These are phyloP conservation scores for Vaccinium darrowii DNA, from an alignment of 148 eudicot genomes.

Conservation along the genomic window DNA sequence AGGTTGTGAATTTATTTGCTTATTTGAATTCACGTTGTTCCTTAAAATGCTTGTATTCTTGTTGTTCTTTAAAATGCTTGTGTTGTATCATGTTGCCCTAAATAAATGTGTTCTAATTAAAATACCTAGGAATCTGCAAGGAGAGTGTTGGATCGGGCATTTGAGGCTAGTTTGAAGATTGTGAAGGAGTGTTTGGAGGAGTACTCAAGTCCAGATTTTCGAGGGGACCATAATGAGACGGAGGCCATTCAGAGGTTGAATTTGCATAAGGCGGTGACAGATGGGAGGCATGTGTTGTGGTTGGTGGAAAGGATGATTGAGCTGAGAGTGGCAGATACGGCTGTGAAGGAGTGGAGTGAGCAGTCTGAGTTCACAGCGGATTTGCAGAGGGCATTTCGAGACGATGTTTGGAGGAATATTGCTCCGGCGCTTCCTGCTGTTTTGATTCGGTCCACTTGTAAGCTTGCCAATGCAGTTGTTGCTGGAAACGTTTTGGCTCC, in stretches of 20 bases:
- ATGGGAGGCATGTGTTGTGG: slow-evolving; percentile 89
- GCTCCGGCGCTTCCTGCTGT: slow-evolving; percentile 78
- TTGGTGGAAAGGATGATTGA: slow-evolving; percentile 93
- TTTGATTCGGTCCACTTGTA: slow-evolving; percentile 67
- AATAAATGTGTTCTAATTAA: neutral
- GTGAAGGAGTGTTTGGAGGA: slow-evolving; percentile 84
- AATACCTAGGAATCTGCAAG: slow-evolving; percentile 45
- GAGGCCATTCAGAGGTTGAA: slow-evolving; percentile 92
- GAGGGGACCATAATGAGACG: slow-evolving; percentile 80
- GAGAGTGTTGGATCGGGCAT: slow-evolving; percentile 62
- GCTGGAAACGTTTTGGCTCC: slow-evolving; percentile 66
- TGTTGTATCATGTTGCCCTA: neutral
- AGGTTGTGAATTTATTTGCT: neutral
- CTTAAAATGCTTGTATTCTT: neutral
- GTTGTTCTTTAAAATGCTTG: neutral
- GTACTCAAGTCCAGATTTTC: slow-evolving; percentile 74
- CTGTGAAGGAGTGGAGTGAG: slow-evolving; percentile 82
- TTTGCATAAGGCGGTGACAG: slow-evolving; percentile 68
- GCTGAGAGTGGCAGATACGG: slow-evolving; percentile 72
- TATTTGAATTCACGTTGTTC: neutral
- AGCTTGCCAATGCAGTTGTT: slow-evolving; percentile 73
- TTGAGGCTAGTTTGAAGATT: slow-evolving; percentile 53
- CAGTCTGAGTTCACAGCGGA: slow-evolving; percentile 68
- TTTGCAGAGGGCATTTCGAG: slow-evolving; percentile 83
- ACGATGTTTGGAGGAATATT: slow-evolving; percentile 83